Evolutionary conservation across 2,329 filamentous ascomycete genomes (phyloP), one percentile per base, ranked within the genome.

Genomic region (Zalaria sp.): DNA sequence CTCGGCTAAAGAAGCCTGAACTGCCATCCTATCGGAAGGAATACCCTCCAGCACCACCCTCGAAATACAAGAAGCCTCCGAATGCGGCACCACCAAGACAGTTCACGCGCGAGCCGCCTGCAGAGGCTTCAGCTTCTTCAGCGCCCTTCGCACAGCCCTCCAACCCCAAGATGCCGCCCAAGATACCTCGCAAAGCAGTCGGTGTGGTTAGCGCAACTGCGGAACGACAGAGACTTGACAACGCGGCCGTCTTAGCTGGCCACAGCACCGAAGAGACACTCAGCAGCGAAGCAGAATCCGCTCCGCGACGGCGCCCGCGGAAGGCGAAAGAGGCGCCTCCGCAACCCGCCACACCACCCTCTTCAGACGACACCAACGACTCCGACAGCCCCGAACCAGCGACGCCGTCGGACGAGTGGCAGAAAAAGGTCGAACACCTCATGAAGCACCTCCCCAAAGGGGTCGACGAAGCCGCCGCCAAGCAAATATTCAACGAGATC

Each of bases 401-500:
- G 1, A 49, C 37, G 26, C 61, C 64, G 5, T 66, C 72, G 39
- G 62, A 59, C 18, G 65, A 67, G 6, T 83, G 77, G 72, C 74
- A 82, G 48, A 69, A 68, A 40, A 75, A 72, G 38, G 76, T 83
- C 47, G 66, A 69, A 38, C 60, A 71, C 5, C 68, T 93, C 25
- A 65, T 95, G 54, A 86, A 83, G 54, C 80, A 81, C 43, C 63
- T 96, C 1, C 88, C 88, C 0, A 73, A 79, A 41, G 87, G 87
- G 0, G 76, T 95, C 3, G 91, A 98, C 55, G 75, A 81, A 49
- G 67, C 72, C 26, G 83, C 88, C 3, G 91, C 89, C 0, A 83
- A 84, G 54, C 86, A 95, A 47, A 95, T 98, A 27, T 70, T 96
- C 44, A 95, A 95, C 54, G 91, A 98, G 50, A 93, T 98, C 45